Conservation (phyloP, 2,329 filamentous ascomycete genomes). For the Metarhizium rileyi region DNA sequence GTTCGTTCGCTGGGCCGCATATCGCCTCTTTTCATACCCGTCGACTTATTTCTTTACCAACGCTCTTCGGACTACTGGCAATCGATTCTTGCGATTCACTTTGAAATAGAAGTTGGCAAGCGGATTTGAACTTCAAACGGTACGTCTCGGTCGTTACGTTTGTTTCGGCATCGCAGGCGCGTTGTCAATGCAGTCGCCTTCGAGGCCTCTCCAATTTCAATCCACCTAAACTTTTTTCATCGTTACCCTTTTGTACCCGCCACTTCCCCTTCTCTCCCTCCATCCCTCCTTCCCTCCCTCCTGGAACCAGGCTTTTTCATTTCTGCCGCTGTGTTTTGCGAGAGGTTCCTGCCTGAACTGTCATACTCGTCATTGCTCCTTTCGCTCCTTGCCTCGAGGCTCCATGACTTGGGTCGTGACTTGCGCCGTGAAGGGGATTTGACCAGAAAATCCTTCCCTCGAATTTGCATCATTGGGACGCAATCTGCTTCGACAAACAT, state of each 20-base stretch:
- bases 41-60: conserved; percentile 4
- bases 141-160: neutral
- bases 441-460: conserved; percentile 1
- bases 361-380: neutral
- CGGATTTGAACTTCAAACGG: neutral
- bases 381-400: neutral
- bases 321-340: neutral
- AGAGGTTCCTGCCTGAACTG: neutral
- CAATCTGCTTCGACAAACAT: conserved; percentile 12
- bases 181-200: neutral
- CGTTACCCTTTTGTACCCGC: neutral
- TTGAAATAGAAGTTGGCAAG: neutral
- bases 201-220: neutral
- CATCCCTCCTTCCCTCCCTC: conserved; percentile 3
- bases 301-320: neutral
- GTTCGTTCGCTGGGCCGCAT: conserved; percentile 27
- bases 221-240: neutral
- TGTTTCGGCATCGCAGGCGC: neutral
- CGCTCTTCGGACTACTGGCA: neutral
- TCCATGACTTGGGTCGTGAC: conserved; percentile 4
- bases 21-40: conserved; percentile 12
- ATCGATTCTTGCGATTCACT: neutral
- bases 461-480: conserved; percentile 1
- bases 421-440: neutral
- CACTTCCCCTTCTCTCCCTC: neutral